Evolutionary conservation across 73 alveolate species (phyloP).

Genomic region (Stentor roeselii): DNA sequence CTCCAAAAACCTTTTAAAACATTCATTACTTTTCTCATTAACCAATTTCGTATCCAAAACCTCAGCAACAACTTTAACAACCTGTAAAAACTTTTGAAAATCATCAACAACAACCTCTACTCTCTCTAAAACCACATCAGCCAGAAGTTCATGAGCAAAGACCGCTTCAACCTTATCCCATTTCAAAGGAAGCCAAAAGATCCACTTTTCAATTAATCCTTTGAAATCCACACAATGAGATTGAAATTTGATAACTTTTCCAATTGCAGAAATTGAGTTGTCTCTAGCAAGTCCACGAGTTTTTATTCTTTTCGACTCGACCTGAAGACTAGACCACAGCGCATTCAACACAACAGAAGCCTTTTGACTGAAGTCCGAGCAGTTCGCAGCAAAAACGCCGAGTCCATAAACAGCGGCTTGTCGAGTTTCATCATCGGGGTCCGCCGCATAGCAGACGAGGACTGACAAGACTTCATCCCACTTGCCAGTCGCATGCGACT

Average conservation of each 20-base stretch:
- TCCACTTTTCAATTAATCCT: neutral
- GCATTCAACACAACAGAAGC: conserved; percentile 41
- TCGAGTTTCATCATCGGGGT: conserved; percentile 19
- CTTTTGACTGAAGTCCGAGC: conserved; percentile 18
- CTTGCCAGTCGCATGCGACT: conserved; percentile 52
- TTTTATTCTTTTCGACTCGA: conserved; percentile 28
- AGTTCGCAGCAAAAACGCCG: conserved; percentile 30
- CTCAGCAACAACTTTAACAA: conserved; percentile 22
- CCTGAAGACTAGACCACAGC: conserved; percentile 8
- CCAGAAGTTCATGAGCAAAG: neutral
- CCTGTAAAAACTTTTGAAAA: neutral
- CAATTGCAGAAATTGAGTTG: conserved; percentile 34
- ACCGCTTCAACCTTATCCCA: conserved; percentile 1
- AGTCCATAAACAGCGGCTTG: conserved; percentile 47
- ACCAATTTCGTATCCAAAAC: conserved; percentile 5
- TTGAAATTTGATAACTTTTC: neutral
- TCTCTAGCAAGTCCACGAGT: conserved; percentile 31
- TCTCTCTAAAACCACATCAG: conserved; percentile 1
- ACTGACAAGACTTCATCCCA: conserved; percentile 62
- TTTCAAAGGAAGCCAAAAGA: neutral
- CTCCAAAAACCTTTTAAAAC: no score
- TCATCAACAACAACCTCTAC: conserved; percentile 22
- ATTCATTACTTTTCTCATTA: neutral
- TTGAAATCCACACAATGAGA: neutral
- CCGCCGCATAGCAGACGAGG: conserved; percentile 29